These are phyloP conservation scores for Pseudocercospora macadamiae DNA, from an alignment of 2,329 filamentous ascomycete species.

Conservation along the genomic window DNA sequence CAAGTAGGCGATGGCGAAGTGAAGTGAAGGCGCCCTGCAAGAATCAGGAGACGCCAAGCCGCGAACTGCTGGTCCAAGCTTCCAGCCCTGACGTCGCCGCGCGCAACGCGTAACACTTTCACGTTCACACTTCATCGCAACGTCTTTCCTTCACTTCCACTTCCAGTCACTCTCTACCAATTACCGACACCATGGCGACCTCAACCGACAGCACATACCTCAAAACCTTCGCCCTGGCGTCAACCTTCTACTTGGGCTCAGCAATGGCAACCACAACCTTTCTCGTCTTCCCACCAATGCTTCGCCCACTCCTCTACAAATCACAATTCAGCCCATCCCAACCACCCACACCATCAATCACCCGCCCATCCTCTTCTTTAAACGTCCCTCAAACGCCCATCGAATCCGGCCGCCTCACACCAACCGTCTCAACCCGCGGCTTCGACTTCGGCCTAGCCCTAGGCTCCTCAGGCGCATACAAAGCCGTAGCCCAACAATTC, in stretches of 20 bases:
- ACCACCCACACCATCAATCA: neutral
- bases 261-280: constrained; percentile 24
- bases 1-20: too few relatives aligned
- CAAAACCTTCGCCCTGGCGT: constrained; percentile 22
- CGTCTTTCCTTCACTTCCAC: too few relatives aligned
- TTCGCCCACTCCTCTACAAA: constrained; percentile 22
- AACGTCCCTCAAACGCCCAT: constrained; percentile 18
- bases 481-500: constrained; percentile 35
- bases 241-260: constrained; percentile 17
- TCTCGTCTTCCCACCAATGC: constrained; percentile 26
- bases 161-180: too few relatives aligned
- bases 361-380: constrained; percentile 15
- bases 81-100: too few relatives aligned
- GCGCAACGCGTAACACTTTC: too few relatives aligned
- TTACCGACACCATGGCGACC: too few relatives aligned
- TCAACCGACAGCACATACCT: neutral
- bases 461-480: constrained; percentile 29
- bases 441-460: constrained; percentile 22
- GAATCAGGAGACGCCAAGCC: too few relatives aligned
- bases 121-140: too few relatives aligned
- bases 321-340: constrained; percentile 2
- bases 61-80: too few relatives aligned
- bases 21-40: too few relatives aligned
- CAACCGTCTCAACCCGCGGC: constrained; percentile 21
- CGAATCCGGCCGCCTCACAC: constrained; percentile 26